Percentiles rank a stretch among this genome's conserved stretches.
Conservation (phyloP, 768 basidiomycete genomes). For the Suillus fuscotomentosus region DNA sequence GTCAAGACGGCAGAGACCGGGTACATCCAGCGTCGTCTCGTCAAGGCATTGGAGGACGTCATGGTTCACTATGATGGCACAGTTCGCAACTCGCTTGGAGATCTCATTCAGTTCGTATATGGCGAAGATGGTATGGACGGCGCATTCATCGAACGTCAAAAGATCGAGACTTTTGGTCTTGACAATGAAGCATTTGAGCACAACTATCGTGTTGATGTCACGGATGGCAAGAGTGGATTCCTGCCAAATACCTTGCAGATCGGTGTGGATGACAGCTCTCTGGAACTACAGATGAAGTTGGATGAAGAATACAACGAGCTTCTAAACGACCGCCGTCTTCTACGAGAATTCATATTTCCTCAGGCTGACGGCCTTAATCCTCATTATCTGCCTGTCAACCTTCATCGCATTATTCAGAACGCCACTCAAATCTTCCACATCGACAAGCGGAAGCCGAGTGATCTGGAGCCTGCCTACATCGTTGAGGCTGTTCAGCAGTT, state of each 20-base stretch:
- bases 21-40: slow-evolving; percentile 96
- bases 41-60: slow-evolving; percentile 97
- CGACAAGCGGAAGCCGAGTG: slow-evolving; percentile 89
- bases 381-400: slow-evolving; percentile 93
- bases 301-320: slow-evolving; percentile 76
- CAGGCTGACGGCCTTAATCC: slow-evolving; percentile 65
- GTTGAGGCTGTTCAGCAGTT: slow-evolving; percentile 76
- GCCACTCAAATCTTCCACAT: slow-evolving; percentile 97
- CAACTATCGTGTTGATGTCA: slow-evolving; percentile 93
- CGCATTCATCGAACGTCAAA: slow-evolving; percentile 95
- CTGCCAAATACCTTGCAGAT: slow-evolving; percentile 78
- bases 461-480: slow-evolving; percentile 86
- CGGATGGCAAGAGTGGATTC: slow-evolving; percentile 79
- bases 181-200: slow-evolving; percentile 84
- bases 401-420: slow-evolving; percentile 94
- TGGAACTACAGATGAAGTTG: slow-evolving; percentile 79
- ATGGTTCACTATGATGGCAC: slow-evolving; percentile 98
- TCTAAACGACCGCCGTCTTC: slow-evolving; percentile 66
- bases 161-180: slow-evolving; percentile 84
- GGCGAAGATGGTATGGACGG: slow-evolving; percentile 99
- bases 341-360: slow-evolving; percentile 86
- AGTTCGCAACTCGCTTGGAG: slow-evolving; percentile 94
- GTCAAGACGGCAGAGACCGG: slow-evolving; percentile 99
- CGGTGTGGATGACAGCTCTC: slow-evolving; percentile 81
- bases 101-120: slow-evolving; percentile 94